Percentiles rank a stretch among this genome's conserved stretches.
phyloP scores from a whole-genome alignment of 176 grass and related monocot species.

The Raddia distichophylla region DNA sequence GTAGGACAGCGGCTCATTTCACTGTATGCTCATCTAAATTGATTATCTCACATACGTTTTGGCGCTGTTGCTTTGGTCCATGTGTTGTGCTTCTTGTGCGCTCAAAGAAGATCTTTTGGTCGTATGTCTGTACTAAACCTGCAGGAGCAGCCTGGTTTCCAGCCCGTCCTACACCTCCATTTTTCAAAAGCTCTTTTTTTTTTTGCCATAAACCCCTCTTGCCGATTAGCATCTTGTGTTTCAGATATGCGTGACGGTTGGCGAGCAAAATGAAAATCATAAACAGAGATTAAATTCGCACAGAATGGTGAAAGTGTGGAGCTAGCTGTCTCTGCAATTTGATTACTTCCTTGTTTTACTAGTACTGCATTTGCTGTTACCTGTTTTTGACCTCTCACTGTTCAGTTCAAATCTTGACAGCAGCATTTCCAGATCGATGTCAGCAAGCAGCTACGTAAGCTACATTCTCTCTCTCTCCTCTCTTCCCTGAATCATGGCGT shows the following conservation, averaged over 20 bases:
- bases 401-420: not conserved
- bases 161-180: not conserved
- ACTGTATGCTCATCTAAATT: too few species aligned
- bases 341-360: not conserved
- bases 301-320: too few species aligned
- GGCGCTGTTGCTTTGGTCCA: too few species aligned
- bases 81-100: not conserved
- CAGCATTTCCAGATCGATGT: not conserved
- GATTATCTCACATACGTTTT: too few species aligned
- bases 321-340: not conserved
- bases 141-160: too few species aligned
- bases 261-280: not conserved
- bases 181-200: not conserved
- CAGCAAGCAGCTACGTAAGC: not conserved
- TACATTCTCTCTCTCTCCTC: not conserved
- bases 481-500: constrained; percentile 20
- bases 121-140: not conserved
- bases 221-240: not conserved
- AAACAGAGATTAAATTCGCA: not conserved
- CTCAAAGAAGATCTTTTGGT: not conserved
- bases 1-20: too few species aligned
- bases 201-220: not conserved
- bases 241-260: not conserved
- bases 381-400: not conserved
- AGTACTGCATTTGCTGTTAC: not conserved